Base-by-base conservation (phyloP, 2,329 filamentous ascomycete genomes). In the Lasiodiplodia hormozganensis region DNA sequence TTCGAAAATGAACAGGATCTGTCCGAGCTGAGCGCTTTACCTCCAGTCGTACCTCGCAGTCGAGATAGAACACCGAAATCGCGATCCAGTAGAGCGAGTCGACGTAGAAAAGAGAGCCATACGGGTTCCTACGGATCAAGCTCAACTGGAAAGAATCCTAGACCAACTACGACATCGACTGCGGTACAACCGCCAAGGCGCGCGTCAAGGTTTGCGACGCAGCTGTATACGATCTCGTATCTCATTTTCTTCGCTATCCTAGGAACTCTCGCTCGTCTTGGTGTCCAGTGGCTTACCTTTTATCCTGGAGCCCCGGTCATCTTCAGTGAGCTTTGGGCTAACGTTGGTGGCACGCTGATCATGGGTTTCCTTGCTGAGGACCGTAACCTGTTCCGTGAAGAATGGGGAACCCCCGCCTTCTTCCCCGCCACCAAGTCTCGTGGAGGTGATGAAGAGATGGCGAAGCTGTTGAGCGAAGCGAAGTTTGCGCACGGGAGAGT, bases 331-430 rank as follows among this genome's bases (percentile, higher is more conserved):
- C 80, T 97, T 25, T 98, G 95, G 95, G 90, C 94, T 70, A 97
- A 98, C 75, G 90, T 97, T 57, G 88, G 85, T 1, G 95, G 95
- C 1, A 91, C 92, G 67, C 76, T 96, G 0, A 72, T 97, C 69
- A 92, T 98, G 88, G 95, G 96, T 2, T 96, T 97, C 75, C 85
- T 97, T 2, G 82, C 87, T 11, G 92, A 97, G 80, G 93, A 97
- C 75, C 85, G 88, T 70, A 89, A 86, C 73, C 81, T 97, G 7
- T 96, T 97, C 77, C 87, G 86, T 36, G 80, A 88, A 69, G 89
- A 92, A 80, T 90, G 87, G 87, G 88, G 87, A 10, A 79, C 76
- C 10, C 51, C 58, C 8, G 8, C 76, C 80, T 12, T 79, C 74
- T 4, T 82, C 82, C 68, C 77, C 83, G 43, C 75, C 74, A 62